phyloP scores from a whole-genome alignment of 1,284 basidiomycete species.

The Leccinum pachyderme region DNA sequence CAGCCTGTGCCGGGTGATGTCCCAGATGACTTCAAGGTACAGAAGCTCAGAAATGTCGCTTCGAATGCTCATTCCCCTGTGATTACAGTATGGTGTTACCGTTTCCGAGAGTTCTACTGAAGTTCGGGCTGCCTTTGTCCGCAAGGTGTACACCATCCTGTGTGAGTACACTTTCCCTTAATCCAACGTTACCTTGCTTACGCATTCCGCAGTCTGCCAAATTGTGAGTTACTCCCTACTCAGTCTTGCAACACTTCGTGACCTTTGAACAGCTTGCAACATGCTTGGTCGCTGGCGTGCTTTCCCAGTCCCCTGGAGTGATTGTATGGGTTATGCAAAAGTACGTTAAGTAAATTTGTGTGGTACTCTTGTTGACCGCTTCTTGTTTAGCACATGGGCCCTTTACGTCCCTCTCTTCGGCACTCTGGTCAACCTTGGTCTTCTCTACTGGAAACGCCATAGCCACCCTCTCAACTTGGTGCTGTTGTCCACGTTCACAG shows the following conservation, averaged over 20 bases:
- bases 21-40: constrained; percentile 83
- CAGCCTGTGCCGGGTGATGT: constrained; percentile 69
- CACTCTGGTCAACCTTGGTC: constrained; percentile 70
- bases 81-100: constrained; percentile 66
- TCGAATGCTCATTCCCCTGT: constrained; percentile 9
- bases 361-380: constrained; percentile 12
- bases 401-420: constrained; percentile 76
- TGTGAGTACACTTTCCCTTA: constrained; percentile 48
- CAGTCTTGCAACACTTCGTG: constrained; percentile 2
- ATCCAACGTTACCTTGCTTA: constrained; percentile 4
- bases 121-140: constrained; percentile 71
- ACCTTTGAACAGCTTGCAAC: constrained; percentile 56
- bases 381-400: constrained; percentile 56
- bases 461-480: constrained; percentile 80
- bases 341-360: constrained; percentile 40
- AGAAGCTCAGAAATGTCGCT: constrained; percentile 12
- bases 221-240: constrained; percentile 46
- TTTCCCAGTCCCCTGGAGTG: constrained; percentile 57
- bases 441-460: constrained; percentile 87
- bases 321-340: constrained; percentile 69
- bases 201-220: constrained; percentile 52
- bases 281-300: constrained; percentile 60
- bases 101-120: constrained; percentile 72
- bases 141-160: constrained; percentile 80
- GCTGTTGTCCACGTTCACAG: constrained; percentile 75